Conservation (phyloP, 2,329 filamentous ascomycete genomes). For the Neocatenulostroma microsporum region DNA sequence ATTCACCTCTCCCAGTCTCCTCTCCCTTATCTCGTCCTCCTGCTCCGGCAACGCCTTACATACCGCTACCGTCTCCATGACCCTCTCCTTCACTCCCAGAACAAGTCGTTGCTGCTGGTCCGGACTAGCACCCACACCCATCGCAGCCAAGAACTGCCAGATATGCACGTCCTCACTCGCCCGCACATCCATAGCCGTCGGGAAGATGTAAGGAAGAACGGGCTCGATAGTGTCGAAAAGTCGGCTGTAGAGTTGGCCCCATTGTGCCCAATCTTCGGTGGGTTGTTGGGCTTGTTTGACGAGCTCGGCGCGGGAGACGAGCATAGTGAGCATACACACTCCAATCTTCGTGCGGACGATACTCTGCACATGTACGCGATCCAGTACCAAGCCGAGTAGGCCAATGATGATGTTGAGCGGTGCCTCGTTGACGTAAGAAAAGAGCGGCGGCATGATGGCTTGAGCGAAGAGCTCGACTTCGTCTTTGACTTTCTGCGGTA, state of each 20-base stretch:
- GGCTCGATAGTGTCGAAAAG: conserved; percentile 85
- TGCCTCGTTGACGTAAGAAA: conserved; percentile 84
- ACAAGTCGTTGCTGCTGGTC: conserved; percentile 94
- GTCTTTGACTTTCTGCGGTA: conserved; percentile 73
- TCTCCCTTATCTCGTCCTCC: conserved; percentile 67
- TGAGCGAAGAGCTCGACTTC: conserved; percentile 86
- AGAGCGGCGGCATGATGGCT: conserved; percentile 80
- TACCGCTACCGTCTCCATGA: conserved; percentile 87
- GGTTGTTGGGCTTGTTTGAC: conserved; percentile 64
- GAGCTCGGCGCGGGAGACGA: conserved; percentile 87
- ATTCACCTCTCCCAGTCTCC: conserved; percentile 86
- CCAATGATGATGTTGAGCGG: conserved; percentile 86
- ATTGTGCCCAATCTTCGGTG: conserved; percentile 65
- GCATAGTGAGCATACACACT: conserved; percentile 82
- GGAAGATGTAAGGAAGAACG: conserved; percentile 77
- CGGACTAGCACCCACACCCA: conserved; percentile 85
- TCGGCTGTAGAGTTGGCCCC: conserved; percentile 72
- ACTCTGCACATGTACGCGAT: conserved; percentile 72
- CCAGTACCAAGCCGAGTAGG: conserved; percentile 74
- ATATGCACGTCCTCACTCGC: conserved; percentile 77
- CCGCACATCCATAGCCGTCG: conserved; percentile 73
- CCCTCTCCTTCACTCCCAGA: conserved; percentile 91
- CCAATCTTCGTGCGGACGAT: conserved; percentile 83
- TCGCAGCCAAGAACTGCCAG: conserved; percentile 94
- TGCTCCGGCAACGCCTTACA: conserved; percentile 80